Evolutionary conservation across 371 early-diverging fungal genomes (phyloP), one percentile per base, ranked within the genome.

Genomic region (Syncephalastrum sp.): DNA sequence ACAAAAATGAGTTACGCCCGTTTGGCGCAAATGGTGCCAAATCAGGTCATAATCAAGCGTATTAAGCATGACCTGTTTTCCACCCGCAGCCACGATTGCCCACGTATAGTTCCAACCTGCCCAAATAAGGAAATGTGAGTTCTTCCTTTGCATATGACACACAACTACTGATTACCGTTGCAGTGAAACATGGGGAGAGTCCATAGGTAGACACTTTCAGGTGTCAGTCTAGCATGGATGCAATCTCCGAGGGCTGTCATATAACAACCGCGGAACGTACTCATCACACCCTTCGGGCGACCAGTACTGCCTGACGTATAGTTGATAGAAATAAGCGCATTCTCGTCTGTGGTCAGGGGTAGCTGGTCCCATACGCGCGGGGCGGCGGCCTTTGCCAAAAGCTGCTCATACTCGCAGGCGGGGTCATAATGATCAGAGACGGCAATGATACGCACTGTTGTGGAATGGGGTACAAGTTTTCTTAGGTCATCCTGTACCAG

Each of bases 171-270:
- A 42, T 19, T 65, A 62, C 74, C 84, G 57, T 81, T 83, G 52
- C 85, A 86, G 61, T 88, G 89, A 60, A 88, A 88, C 75, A 86
- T 77, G 3, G 89, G 89, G 2, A 85, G 69, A 2, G 80, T 75
- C 76, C 83, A 88, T 27, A 88, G 57, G 61, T 74, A 85, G 4
- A 78, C 77, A 14, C 81, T 75, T 23, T 82, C 69, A 8, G 71
- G 50, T 14, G 57, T 69, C 44, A 86, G 52, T 13, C 63, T 58
- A n/a, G 68, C 73, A 50, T 85, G 82, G 42, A 88, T 70, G 2
- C 63, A 67, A 50, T 82, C 74, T 3, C 74, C 68, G 2, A 88
- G 50, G 1, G 84, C 72, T 23, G 76, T 64, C 50, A 88, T 63
- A 56, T 85, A 86, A 25, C 77, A 71, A 0, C 86, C 86, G 15